Conservation (phyloP, 331 rosid species). For the Acacia pycnantha region DNA sequence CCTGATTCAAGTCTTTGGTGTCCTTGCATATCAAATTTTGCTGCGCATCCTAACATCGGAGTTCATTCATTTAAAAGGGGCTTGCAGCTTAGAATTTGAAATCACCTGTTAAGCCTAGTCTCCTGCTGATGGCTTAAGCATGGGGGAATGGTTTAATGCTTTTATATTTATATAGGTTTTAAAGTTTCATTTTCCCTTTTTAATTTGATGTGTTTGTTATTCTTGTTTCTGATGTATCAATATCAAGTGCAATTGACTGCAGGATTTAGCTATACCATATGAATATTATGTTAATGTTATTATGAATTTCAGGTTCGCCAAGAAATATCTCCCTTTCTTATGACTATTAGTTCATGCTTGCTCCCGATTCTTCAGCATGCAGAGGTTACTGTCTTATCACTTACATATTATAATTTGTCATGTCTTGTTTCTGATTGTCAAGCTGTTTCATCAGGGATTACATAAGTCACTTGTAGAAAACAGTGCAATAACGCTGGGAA, state of each 20-base stretch:
- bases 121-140: not conserved
- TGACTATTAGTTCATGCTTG: slow-evolving; percentile 74
- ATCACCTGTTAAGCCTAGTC: not conserved
- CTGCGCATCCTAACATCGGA: not conserved
- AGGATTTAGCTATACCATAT: not conserved
- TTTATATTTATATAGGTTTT: not conserved
- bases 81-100: slow-evolving; percentile 14
- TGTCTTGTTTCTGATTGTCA: slow-evolving; percentile 32
- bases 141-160: not conserved
- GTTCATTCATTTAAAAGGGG: not conserved
- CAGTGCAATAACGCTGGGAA: slow-evolving; percentile 97
- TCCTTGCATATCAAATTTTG: not conserved
- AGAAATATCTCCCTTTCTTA: slow-evolving; percentile 81
- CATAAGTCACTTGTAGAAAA: slow-evolving; percentile 90
- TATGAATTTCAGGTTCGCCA: slow-evolving; percentile 77
- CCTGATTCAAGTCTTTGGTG: not conserved
- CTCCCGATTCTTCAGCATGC: slow-evolving; percentile 88
- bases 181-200: not conserved
- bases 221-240: slow-evolving; percentile 14
- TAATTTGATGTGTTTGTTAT: not conserved
- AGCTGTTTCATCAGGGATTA: slow-evolving; percentile 62
- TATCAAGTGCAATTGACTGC: slow-evolving; percentile 1
- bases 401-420: slow-evolving; percentile 7
- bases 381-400: slow-evolving; percentile 57
- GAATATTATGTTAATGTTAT: not conserved